phyloP scores from a whole-genome alignment of 257 asterid species.

The Salvia miltiorrhiza region DNA sequence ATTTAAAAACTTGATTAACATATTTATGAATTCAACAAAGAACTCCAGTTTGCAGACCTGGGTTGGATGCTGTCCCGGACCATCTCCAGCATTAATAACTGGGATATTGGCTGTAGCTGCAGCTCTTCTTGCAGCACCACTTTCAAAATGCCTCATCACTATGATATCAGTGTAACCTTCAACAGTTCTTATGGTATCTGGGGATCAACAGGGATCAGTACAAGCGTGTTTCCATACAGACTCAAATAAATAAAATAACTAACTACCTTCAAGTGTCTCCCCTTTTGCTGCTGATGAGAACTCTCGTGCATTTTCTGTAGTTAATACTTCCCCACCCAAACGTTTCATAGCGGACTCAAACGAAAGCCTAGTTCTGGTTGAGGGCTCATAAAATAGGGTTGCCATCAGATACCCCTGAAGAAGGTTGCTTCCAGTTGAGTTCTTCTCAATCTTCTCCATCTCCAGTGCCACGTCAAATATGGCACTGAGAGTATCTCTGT shows the following conservation, averaged over 20 bases:
- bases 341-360: conserved; percentile 98
- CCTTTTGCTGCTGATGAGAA: conserved; percentile 97
- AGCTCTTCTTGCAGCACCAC: conserved; percentile 95
- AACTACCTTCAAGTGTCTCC: conserved; percentile 92
- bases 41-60: conserved; percentile 49
- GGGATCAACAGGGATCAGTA: conserved; percentile 17
- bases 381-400: conserved; percentile 89
- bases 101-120: conserved; percentile 80
- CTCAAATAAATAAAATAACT: neutral
- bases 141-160: conserved; percentile 97
- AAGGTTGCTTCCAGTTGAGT: conserved; percentile 57
- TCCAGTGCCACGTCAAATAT: conserved; percentile 86
- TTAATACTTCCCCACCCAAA: conserved; percentile 77
- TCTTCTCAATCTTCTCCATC: conserved; percentile 90
- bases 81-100: conserved; percentile 96
- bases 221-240: neutral
- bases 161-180: conserved; percentile 89
- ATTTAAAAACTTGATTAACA: neutral
- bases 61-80: conserved; percentile 98
- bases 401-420: conserved; percentile 90
- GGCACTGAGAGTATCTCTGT: conserved; percentile 65
- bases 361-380: conserved; percentile 93
- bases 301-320: conserved; percentile 94
- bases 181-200: conserved; percentile 86
- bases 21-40: neutral